Evolutionary conservation across 768 basidiomycete genomes (phyloP), one percentile per base, ranked within the genome.

Genomic region (Scleroderma bovista): DNA sequence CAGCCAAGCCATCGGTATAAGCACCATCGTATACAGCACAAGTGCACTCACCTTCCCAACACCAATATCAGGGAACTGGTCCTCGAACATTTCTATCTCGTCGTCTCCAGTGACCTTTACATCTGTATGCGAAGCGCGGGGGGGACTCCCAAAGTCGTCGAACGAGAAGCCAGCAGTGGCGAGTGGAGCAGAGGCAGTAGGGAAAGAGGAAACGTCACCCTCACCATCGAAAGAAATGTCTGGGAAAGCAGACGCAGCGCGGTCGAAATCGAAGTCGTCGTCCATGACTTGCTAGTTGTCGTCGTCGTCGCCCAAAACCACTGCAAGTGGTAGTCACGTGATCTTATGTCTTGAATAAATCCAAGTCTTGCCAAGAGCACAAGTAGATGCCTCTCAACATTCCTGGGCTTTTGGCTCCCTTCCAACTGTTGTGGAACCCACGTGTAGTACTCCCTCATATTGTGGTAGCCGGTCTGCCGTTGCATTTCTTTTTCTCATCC

Each of bases 91-190:
- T 51, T 89, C 86, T 51, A 94, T 78, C 55, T 89, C 87, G 55
- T 91, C 88, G 60, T 89, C 82, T 0, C 88, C 89, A 0, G 90
- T 93, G 36, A 91, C 84, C 60, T 79, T 89, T 47, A 93, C 84
- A 10, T 76, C 72, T n/a, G 75, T 72, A 36, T 69, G 65, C 39
- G 59, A 61, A 46, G 69, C 60, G 26, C 63, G 58, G 1, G 74
- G 73, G 9, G 74, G 71, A 41, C 65, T 71, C 15, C 77, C 81
- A 61, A 91, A 88, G 60, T 77, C 75, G 59, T 82, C 81, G 51
- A 88, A 81, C 7, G 80, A 80, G 68, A 88, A 88, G 12, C 77
- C 69, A 24, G 72, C 69, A 54, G 70, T 51, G 50, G 65, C 51
- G 48, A 62, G 58, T 13, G 59, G 60, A 23, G 63, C 59, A 4